phyloP scores from a whole-genome alignment of 2,329 filamentous ascomycete species.

The Stemphylium beticola region DNA sequence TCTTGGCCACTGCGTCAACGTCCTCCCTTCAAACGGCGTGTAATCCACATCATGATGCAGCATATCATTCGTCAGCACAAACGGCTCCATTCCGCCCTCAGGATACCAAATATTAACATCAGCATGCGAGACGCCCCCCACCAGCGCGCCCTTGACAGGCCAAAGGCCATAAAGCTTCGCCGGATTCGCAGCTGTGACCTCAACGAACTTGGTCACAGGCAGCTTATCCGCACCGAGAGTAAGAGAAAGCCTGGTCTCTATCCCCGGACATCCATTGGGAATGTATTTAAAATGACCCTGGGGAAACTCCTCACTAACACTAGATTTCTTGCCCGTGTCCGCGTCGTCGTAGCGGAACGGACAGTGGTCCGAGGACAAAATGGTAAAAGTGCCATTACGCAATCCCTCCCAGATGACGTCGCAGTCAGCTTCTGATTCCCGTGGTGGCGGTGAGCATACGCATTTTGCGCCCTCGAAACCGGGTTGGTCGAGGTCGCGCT shows the following conservation, averaged over 20 bases:
- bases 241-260: conserved; percentile 63
- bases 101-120: conserved; percentile 61
- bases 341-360: conserved; percentile 56
- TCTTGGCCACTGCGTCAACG: conserved; percentile 66
- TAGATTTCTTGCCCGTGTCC: conserved; percentile 54
- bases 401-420: conserved; percentile 60
- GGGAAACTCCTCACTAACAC: conserved; percentile 54
- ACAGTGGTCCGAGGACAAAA: conserved; percentile 59
- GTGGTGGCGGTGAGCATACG: conserved; percentile 61
- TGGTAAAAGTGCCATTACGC: conserved; percentile 60
- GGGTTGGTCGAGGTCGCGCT: conserved; percentile 57
- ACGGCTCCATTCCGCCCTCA: conserved; percentile 50
- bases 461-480: conserved; percentile 63
- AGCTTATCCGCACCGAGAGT: conserved; percentile 52
- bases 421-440: conserved; percentile 55
- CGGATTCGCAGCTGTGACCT: conserved; percentile 61
- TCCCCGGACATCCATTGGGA: conserved; percentile 64
- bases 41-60: conserved; percentile 69
- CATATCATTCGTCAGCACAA: conserved; percentile 59
- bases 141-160: conserved; percentile 57
- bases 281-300: conserved; percentile 61
- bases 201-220: conserved; percentile 59
- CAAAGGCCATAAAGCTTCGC: conserved; percentile 65
- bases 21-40: conserved; percentile 65
- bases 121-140: conserved; percentile 60